Evolutionary conservation across 352 stramenopile species (phyloP), one percentile per base, ranked within the genome.

Genomic region (Globisporangium irregulare): DNA sequence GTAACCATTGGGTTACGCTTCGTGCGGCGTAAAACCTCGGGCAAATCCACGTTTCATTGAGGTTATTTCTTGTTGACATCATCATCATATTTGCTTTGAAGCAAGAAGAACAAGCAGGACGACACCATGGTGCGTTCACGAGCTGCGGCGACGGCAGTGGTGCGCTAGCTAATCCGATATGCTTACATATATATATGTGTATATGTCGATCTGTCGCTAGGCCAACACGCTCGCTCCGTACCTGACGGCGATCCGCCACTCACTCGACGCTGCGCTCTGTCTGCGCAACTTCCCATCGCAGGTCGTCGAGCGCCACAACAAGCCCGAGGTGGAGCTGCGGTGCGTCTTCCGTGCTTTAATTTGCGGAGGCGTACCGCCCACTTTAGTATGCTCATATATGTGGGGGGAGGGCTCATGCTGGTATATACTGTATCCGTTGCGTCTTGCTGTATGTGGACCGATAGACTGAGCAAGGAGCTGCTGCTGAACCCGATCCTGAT

Each of bases 251-350:
- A 97, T 98, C 73, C 87, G 92, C 67, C 86, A 90, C 67, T 98
- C 95, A 54, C 84, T 99, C 69, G 92, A 97, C 73, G 90, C 87
- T 53, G 90, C 92, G 63, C 73, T 98, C 50, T 98, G 94, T 74
- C 74, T 99, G 62, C 87, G 94, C 70, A 98, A 98, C 75, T 99
- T 99, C 72, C 94, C 95, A n/a, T 98, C 95, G 64, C 93, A 98
- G 71, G 89, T 92, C 24, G 92, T 98, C 55, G 95, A 99, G 82
- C 87, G 95, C 66, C 95, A 99, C 80, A 98, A 98, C 83, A 99
- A 99, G 68, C 95, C 95, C 9, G 95, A 99, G 76, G 84, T 98
- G 36, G 95, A 98, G 72, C 75, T 97, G 53, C 84, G 86, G 90
- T 96, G 72, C 67, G 80, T 79, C n/a, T 20, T 34, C 3, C 15